These are phyloP conservation scores for Pythium diclinum DNA, from an alignment of 352 stramenopile species.

Conservation along the genomic window DNA sequence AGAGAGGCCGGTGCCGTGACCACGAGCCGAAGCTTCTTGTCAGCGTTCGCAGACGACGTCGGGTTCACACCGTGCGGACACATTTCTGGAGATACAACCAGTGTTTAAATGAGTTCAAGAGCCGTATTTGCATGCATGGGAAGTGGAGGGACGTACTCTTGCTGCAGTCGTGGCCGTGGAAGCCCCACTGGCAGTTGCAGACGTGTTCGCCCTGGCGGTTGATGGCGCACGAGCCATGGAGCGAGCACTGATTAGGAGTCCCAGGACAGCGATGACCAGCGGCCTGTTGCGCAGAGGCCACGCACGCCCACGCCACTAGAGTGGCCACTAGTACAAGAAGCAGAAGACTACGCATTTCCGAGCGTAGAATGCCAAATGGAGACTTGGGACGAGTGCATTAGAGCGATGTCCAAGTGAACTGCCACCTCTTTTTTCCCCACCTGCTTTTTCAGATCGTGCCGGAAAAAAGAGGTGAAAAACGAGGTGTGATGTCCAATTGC, in stretches of 20 bases:
- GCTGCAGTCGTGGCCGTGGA: conserved; percentile 52
- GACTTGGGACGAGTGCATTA: not conserved
- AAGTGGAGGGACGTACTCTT: conserved; percentile 38
- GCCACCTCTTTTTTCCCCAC: no score
- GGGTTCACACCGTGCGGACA: conserved; percentile 66
- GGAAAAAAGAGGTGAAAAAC: no score
- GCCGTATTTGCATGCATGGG: not conserved
- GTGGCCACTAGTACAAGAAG: not conserved
- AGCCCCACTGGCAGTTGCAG: conserved; percentile 81
- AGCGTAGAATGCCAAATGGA: not conserved
- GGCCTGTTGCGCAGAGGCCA: not conserved
- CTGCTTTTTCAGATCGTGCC: no score
- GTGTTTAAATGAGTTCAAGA: not conserved
- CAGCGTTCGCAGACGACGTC: conserved; percentile 32
- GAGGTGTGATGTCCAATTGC: no score
- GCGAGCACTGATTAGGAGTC: conserved; percentile 61
- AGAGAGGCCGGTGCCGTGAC: conserved; percentile 26
- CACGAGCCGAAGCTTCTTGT: conserved; percentile 51
- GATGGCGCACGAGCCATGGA: conserved; percentile 63
- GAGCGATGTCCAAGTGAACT: no score
- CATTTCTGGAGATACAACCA: conserved; percentile 41
- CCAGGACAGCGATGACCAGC: conserved; percentile 42
- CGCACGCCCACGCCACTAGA: not conserved
- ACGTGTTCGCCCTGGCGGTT: conserved; percentile 60
- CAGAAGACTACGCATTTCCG: not conserved